phyloP scores from a whole-genome alignment of 108 stramenopile genomes.

The Craspedostauros australis region DNA sequence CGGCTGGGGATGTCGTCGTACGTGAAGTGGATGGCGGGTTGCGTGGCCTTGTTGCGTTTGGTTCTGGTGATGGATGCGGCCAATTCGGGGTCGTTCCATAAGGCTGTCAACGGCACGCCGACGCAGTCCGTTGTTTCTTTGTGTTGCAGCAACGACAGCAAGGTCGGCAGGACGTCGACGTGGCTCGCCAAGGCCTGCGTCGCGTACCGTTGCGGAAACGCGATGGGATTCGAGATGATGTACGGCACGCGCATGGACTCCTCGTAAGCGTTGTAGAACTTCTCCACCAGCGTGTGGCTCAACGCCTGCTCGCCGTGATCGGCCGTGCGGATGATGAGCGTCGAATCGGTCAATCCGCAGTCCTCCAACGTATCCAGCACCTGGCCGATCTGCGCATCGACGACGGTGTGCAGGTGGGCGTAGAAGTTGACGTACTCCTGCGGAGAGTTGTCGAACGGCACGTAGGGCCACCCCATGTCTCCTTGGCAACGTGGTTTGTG shows the following conservation, averaged over 20 bases:
- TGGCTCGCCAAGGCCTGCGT: conserved; percentile 16
- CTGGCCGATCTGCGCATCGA: conserved; percentile 40
- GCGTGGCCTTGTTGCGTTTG: background rate
- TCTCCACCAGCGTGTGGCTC: conserved; percentile 50
- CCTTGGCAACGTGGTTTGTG: conserved; percentile 21
- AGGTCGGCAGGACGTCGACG: conserved; percentile 20
- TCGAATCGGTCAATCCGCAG: conserved; percentile 33
- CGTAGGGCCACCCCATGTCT: conserved; percentile 9
- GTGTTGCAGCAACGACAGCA: background rate
- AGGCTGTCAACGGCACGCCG: conserved; percentile 8
- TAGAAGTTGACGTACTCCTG: conserved; percentile 54
- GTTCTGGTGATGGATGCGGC: conserved; percentile 2
- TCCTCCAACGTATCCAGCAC: conserved; percentile 35
- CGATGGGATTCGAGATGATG: conserved; percentile 41
- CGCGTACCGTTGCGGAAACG: conserved; percentile 20
- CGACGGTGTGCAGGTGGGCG: conserved; percentile 32
- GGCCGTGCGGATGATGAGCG: conserved; percentile 45
- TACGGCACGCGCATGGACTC: conserved; percentile 51
- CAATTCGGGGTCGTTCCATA: conserved; percentile 12
- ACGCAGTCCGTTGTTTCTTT: background rate
- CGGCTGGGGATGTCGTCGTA: conserved; percentile 43
- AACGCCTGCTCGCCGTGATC: conserved; percentile 53
- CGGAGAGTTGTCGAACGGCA: conserved; percentile 16
- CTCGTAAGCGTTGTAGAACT: conserved; percentile 46
- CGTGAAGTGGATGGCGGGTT: conserved; percentile 25